Percentiles rank a stretch among this genome's conserved stretches.
phyloP scores from a whole-genome alignment of 345 rosid genomes.

The Lumnitzera littorea region DNA sequence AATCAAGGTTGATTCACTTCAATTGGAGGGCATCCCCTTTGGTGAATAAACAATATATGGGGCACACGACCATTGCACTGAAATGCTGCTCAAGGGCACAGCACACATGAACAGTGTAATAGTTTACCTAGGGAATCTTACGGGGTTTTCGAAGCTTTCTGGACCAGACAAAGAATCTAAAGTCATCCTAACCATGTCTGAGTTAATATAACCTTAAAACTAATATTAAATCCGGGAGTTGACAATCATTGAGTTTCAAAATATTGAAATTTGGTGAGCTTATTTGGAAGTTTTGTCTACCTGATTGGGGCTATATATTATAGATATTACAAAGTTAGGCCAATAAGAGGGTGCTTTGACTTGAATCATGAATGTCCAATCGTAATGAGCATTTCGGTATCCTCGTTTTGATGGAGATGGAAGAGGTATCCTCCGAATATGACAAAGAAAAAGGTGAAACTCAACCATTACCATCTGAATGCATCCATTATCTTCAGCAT shows the following conservation, averaged over 20 bases:
- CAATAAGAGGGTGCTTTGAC: constrained; percentile 27
- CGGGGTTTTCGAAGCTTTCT: constrained; percentile 12
- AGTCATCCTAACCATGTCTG: constrained; percentile 10
- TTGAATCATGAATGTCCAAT: constrained; percentile 15
- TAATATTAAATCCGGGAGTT: not conserved
- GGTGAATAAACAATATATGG: too few relatives aligned
- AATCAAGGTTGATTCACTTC: too few relatives aligned
- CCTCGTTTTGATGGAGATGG: constrained; percentile 3
- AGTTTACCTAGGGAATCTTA: not conserved
- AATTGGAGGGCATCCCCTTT: too few relatives aligned
- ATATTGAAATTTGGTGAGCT: too few relatives aligned
- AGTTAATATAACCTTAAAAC: not conserved
- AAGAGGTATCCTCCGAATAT: not conserved
- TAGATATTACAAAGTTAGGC: not conserved
- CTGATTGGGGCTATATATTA: not conserved
- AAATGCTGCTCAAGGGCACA: not conserved
- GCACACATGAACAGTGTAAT: not conserved
- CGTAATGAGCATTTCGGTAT: constrained; percentile 13
- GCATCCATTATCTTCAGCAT: not conserved
- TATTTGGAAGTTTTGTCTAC: constrained; percentile 1
- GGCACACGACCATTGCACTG: too few relatives aligned
- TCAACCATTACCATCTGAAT: not conserved
- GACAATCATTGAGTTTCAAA: too few relatives aligned
- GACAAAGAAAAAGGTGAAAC: not conserved
- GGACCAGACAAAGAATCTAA: constrained; percentile 12